A percentile compares a stretch with the other conserved stretches of the same genome.
phyloP scores from a whole-genome alignment of 495 filamentous ascomycete genomes.

The Staphylotrichum longicolle region DNA sequence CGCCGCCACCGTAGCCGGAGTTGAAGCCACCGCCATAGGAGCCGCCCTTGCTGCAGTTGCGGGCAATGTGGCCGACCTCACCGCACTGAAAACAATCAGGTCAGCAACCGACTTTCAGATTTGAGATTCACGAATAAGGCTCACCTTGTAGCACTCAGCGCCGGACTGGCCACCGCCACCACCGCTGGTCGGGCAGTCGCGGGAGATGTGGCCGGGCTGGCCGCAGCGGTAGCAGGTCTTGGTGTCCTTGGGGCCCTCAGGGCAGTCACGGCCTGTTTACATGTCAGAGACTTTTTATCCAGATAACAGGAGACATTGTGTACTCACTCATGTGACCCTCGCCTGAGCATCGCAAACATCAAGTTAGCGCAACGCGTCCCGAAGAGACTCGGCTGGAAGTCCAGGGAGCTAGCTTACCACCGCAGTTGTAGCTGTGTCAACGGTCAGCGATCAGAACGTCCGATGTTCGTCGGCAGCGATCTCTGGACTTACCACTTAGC shows the following conservation, averaged over 20 bases:
- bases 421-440: conserved; percentile 48
- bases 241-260: conserved; percentile 76
- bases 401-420: conserved; percentile 53
- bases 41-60: conserved; percentile 77
- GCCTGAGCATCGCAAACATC: conserved; percentile 40
- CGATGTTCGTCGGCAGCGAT: conserved; percentile 3
- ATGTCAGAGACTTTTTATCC: conserved; percentile 13
- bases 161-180: conserved; percentile 41
- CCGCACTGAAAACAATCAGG: conserved; percentile 58
- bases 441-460: conserved; percentile 31
- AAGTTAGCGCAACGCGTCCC: conserved; percentile 20
- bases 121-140: not conserved
- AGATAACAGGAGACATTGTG: not conserved
- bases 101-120: not conserved
- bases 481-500: conserved; percentile 70
- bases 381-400: not conserved
- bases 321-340: conserved; percentile 87
- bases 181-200: conserved; percentile 70
- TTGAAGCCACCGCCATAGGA: conserved; percentile 47
- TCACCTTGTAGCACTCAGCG: conserved; percentile 85
- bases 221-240: conserved; percentile 96
- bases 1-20: conserved; percentile 43
- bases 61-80: conserved; percentile 93
- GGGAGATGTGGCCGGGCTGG: conserved; percentile 83
- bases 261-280: conserved; percentile 79